Percentiles rank a stretch among this genome's conserved stretches.
Evolutionary conservation across 1,284 basidiomycete species (phyloP).

Genomic region (Ceratobasidium sp.): DNA sequence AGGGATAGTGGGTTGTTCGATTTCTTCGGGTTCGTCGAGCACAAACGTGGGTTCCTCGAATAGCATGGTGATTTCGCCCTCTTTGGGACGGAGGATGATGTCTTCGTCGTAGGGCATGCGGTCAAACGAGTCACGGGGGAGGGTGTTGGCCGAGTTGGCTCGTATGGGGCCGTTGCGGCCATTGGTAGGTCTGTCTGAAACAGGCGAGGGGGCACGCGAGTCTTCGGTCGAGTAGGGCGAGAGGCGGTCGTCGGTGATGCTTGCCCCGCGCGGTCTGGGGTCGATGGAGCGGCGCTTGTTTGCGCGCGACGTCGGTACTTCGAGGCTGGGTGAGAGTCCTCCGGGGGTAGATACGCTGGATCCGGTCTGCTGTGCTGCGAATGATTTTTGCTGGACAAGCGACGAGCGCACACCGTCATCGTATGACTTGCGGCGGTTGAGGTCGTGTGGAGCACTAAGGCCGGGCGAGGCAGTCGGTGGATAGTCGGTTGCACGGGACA

Average conservation of each 20-base stretch:
- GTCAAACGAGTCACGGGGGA: constrained; percentile 1
- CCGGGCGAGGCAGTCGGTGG: background rate
- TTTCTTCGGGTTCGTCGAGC: constrained; percentile 10
- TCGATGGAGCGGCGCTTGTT: constrained; percentile 42
- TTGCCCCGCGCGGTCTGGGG: constrained; percentile 44
- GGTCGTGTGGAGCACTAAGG: constrained; percentile 25
- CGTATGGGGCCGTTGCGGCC: constrained; percentile 5
- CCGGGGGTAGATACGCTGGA: background rate
- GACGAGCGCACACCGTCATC: constrained; percentile 58
- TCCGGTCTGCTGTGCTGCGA: constrained; percentile 12
- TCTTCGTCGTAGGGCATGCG: background rate
- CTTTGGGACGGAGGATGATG: background rate
- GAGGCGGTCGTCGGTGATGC: constrained; percentile 1
- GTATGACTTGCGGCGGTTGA: constrained; percentile 59
- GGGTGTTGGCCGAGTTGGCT: constrained; percentile 6
- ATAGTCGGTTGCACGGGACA: constrained; percentile 13
- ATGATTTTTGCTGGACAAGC: background rate
- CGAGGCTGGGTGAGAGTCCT: background rate
- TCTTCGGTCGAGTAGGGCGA: constrained; percentile 8
- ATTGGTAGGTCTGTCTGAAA: background rate
- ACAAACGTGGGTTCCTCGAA: constrained; percentile 29
- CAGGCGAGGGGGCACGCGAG: constrained; percentile 27
- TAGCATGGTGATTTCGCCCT: constrained; percentile 31
- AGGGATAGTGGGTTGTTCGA: background rate
- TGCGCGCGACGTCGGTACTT: constrained; percentile 49